Conservation (phyloP, 2,329 filamentous ascomycete species). For the Fusarium lateritium region DNA sequence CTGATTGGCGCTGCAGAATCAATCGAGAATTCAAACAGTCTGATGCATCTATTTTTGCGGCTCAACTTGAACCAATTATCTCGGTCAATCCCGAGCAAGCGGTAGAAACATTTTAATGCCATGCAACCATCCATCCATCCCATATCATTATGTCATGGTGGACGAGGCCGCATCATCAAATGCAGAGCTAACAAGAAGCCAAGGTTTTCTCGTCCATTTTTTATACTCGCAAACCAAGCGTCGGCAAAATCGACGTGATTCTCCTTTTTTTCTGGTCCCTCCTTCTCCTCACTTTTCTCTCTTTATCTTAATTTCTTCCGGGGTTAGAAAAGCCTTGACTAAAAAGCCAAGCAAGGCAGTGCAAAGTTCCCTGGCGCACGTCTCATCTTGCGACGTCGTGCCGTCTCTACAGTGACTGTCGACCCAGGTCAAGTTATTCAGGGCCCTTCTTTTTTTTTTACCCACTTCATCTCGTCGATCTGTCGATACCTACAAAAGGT, state of each 20-base stretch:
- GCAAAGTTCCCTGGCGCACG: constrained; percentile 19
- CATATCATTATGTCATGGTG: constrained; percentile 43
- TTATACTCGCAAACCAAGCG: constrained; percentile 5
- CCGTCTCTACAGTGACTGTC: constrained; percentile 18
- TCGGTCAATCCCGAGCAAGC: constrained; percentile 6
- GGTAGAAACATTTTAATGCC: background rate
- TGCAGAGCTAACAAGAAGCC: constrained; percentile 29
- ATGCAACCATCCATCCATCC: constrained; percentile 2
- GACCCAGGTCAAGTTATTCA: background rate
- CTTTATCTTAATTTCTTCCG: constrained; percentile 31
- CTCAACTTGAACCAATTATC: constrained; percentile 32
- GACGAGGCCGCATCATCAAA: constrained; percentile 39
- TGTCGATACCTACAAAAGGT: constrained; percentile 37
- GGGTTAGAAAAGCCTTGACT: constrained; percentile 11
- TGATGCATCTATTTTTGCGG: constrained; percentile 22
- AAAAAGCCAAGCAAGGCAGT: constrained; percentile 42
- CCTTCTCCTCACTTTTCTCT: constrained; percentile 8
- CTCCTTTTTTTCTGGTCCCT: constrained; percentile 18
- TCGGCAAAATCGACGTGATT: background rate
- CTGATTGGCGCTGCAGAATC: background rate
- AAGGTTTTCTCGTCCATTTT: constrained; percentile 16
- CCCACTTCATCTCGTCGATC: constrained; percentile 36
- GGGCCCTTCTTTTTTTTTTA: constrained; percentile 6
- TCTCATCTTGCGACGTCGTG: constrained; percentile 34
- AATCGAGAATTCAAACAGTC: background rate